Base-by-base conservation (phyloP, 495 filamentous ascomycete species). In the Lophiostoma macrostomum region DNA sequence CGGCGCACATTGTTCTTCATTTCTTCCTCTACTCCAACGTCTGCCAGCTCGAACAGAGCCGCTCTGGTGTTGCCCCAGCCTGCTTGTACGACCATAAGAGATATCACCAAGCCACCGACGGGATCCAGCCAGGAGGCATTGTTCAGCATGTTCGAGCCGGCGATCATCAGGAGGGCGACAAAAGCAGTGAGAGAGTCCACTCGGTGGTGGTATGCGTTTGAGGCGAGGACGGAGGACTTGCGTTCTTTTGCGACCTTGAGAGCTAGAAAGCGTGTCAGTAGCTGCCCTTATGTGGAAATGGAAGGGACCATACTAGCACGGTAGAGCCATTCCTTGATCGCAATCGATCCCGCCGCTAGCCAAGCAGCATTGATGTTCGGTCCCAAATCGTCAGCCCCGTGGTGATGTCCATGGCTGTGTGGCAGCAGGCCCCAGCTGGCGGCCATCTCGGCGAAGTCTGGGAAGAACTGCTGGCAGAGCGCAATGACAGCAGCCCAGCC, bases 161-260 rank as follows among this genome's bases (percentile, higher is more conserved):
- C 80, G 63, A 98, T 95, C 14, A 86, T 90, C 40, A 83, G 69
- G 12, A 98, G 76, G 10, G 93, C 93, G 42, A 96, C 93, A 57
- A 98, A 86, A 40, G 90, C 88, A 0, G 93, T 97, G 19, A 96
- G 78, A 41, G 88, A 95, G 68, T 98, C 93, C 64, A 98, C 84
- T 40, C 93, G 87, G 74, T 98, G 93, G 70, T 98, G 93, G 56
- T 95, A 77, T 3, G 93, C 93, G 67, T 98, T 98, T 40, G 89
- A 95, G 18, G 91, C 90, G n/a, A 98, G 83, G 45, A 98, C 90
- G 13, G 90, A 91, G 2, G 90, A 95, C 66, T 96, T 95, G 63
- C 90, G 84, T 64, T 95, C 87, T 58, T 82, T 81, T n/a, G 93
- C 91, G 48, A 97, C 81, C 77, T 95, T 96, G 84, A 97, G 94